Conservation (phyloP, 441 rosid genomes). For the Jatropha multifida region DNA sequence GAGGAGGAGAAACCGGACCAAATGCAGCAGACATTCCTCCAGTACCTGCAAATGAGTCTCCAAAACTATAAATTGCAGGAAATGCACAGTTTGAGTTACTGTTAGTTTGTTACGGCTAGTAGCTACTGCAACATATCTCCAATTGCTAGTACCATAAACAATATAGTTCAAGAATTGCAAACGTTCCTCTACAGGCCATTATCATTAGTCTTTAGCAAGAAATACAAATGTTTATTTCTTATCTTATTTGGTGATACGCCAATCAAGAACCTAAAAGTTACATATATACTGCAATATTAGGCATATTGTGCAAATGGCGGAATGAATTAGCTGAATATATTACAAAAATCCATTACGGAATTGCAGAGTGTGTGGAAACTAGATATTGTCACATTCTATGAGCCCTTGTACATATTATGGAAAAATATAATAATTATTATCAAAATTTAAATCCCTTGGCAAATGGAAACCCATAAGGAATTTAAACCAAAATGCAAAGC, state of each 20-base stretch:
- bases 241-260: neutral
- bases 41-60: conserved; percentile 42
- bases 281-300: neutral
- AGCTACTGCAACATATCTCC: neutral
- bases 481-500: neutral
- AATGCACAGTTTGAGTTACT: conserved; percentile 18
- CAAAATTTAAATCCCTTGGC: neutral
- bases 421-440: neutral
- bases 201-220: neutral
- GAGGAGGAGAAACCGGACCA: conserved; percentile 21
- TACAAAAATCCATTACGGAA: neutral
- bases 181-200: neutral
- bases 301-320: neutral
- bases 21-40: conserved; percentile 32
- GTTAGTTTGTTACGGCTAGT: neutral
- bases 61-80: conserved; percentile 34
- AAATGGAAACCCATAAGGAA: neutral
- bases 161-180: neutral
- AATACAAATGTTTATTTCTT: neutral
- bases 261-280: neutral
- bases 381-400: too few species aligned
- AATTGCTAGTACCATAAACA: conserved; percentile 1
- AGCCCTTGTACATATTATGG: too few species aligned
- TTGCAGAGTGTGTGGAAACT: too few species aligned
- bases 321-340: neutral